These are phyloP conservation scores for Pseudogymnoascus sp. DNA, from an alignment of 2,329 filamentous ascomycete species.

Conservation along the genomic window DNA sequence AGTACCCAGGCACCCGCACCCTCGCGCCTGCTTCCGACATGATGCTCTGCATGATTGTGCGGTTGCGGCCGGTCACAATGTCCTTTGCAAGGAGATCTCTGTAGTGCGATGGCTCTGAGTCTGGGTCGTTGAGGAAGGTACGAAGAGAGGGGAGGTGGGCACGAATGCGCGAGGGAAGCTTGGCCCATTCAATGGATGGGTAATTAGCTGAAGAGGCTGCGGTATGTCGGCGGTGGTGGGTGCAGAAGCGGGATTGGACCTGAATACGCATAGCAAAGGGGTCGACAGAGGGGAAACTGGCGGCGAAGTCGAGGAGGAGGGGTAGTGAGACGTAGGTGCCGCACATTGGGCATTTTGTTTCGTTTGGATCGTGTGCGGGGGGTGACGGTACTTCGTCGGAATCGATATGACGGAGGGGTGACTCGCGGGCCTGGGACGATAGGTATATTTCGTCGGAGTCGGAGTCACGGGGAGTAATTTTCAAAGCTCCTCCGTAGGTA, in stretches of 20 bases:
- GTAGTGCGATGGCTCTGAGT: conserved; percentile 47
- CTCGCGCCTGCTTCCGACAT: conserved; percentile 33
- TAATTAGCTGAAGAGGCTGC: conserved; percentile 37
- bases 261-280: background rate
- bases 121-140: conserved; percentile 46
- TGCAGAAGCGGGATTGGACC: background rate
- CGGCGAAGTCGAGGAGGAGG: background rate
- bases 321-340: background rate
- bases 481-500: background rate
- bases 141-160: conserved; percentile 49
- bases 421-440: background rate
- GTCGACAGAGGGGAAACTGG: background rate
- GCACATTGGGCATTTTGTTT: conserved; percentile 4
- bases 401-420: background rate
- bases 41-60: conserved; percentile 50
- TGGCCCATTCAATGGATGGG: conserved; percentile 63
- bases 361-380: background rate
- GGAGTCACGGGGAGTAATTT: background rate
- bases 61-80: conserved; percentile 50
- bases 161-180: conserved; percentile 51
- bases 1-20: conserved; percentile 59
- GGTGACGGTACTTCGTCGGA: background rate
- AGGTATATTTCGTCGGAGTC: background rate
- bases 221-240: background rate
- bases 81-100: conserved; percentile 47